These are phyloP conservation scores for Scalesia atractyloides DNA, from an alignment of 129 eudicot genomes.

Conservation along the genomic window DNA sequence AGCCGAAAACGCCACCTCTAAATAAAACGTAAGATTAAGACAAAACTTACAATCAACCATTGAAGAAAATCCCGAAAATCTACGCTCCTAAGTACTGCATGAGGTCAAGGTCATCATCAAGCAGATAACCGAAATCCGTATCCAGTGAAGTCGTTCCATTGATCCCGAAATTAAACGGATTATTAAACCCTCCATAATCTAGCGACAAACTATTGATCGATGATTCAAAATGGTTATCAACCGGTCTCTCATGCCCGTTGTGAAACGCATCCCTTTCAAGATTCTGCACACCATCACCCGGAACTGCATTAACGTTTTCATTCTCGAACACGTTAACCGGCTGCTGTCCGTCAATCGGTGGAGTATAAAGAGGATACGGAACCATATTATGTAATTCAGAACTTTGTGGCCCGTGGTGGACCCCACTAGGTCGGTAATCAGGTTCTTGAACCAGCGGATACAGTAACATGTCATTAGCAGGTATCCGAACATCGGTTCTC, in stretches of 20 bases:
- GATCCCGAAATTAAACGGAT: conserved; percentile 48
- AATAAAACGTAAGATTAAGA: neutral
- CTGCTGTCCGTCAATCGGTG: conserved; percentile 33
- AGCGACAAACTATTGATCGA: conserved; percentile 48
- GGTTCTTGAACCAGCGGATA: conserved; percentile 49
- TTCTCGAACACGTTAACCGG: conserved; percentile 37
- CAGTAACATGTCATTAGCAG: conserved; percentile 33
- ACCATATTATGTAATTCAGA: conserved; percentile 26
- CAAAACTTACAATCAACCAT: conserved; percentile 18
- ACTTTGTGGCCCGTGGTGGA: conserved; percentile 38
- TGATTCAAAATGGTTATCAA: conserved; percentile 51
- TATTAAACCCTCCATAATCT: conserved; percentile 43
- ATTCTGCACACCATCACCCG: conserved; percentile 31
- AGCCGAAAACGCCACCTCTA: neutral
- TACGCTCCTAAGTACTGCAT: conserved; percentile 49
- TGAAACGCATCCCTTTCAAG: conserved; percentile 40
- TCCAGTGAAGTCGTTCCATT: conserved; percentile 45
- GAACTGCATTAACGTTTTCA: conserved; percentile 24
- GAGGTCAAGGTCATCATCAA: conserved; percentile 40
- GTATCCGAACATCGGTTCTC: conserved; percentile 29
- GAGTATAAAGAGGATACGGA: conserved; percentile 26
- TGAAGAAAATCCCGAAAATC: conserved; percentile 22
- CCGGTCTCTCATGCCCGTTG: conserved; percentile 35
- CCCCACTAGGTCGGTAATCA: conserved; percentile 33
- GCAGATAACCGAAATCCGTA: conserved; percentile 44